phyloP scores from a whole-genome alignment of 75 land plant genomes.

The Picea glauca region DNA sequence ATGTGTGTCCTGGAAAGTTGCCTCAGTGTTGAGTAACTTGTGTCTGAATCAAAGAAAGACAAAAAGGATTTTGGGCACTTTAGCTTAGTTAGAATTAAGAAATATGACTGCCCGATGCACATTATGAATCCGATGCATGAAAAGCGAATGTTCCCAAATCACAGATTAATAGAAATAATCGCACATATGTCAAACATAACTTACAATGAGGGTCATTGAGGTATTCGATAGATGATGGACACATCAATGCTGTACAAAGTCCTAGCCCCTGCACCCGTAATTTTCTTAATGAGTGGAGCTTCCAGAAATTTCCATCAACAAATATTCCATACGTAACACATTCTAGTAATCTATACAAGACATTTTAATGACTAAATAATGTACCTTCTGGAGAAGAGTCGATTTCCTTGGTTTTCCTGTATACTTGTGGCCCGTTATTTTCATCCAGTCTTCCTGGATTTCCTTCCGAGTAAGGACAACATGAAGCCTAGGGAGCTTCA shows the following conservation, averaged over 20 bases:
- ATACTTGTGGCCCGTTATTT: conserved; percentile 49
- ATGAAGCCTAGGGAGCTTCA: conserved; percentile 51
- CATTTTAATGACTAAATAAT: neutral
- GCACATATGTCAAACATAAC: neutral
- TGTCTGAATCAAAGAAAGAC: neutral
- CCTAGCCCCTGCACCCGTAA: conserved; percentile 42
- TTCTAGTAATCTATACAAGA: neutral
- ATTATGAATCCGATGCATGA: neutral
- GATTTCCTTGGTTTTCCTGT: conserved; percentile 52
- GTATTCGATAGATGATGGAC: conserved; percentile 47
- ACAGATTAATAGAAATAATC: neutral
- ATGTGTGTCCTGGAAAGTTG: neutral
- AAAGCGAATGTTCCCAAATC: neutral
- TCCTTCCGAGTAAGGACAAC: conserved; percentile 47
- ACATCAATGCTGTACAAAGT: conserved; percentile 50
- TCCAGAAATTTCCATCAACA: neutral
- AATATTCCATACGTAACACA: neutral
- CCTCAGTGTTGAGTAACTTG: neutral
- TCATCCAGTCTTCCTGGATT: conserved; percentile 53
- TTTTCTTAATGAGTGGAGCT: conserved; percentile 1
- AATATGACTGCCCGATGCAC: neutral
- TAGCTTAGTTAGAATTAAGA: neutral
- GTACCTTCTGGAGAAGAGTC: conserved; percentile 34
- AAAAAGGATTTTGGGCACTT: neutral
- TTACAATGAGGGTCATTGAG: conserved; percentile 54